These are phyloP conservation scores for Lathyrus sativus DNA, from an alignment of 306 rosid genomes.

Conservation along the genomic window DNA sequence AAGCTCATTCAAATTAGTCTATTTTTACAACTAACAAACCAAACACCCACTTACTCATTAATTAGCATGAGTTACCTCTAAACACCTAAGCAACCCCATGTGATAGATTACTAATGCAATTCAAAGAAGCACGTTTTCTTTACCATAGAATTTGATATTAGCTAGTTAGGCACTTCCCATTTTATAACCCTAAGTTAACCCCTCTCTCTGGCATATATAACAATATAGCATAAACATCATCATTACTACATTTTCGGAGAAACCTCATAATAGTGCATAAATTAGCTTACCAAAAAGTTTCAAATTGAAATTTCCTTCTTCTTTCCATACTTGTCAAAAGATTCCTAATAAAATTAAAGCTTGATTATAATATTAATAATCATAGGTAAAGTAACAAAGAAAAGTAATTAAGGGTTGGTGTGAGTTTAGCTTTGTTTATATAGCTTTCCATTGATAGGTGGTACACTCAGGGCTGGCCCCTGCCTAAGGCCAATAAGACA, in stretches of 20 bases:
- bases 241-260: conserved; percentile 23
- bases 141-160: conserved; percentile 25
- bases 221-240: conserved; percentile 24
- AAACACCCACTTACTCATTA: no score
- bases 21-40: no score
- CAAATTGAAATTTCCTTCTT: conserved; percentile 30
- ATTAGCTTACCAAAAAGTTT: conserved; percentile 28
- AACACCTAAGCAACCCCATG: conserved; percentile 38
- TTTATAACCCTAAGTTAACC: conserved; percentile 13
- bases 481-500: no score
- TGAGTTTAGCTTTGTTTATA: conserved; percentile 21
- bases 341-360: conserved; percentile 29
- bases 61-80: background rate
- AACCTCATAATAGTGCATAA: conserved; percentile 19
- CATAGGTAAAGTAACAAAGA: conserved; percentile 20
- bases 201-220: conserved; percentile 4
- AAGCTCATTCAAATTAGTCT: no score
- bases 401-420: conserved; percentile 33
- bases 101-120: conserved; percentile 29
- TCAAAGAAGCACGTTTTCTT: conserved; percentile 9
- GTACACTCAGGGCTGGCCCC: no score
- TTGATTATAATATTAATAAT: conserved; percentile 37
- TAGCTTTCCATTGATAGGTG: conserved; percentile 17
- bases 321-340: conserved; percentile 27
- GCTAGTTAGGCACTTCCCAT: no score